Base-by-base conservation (phyloP, 345 rosid species). In the Populus davidiana region DNA sequence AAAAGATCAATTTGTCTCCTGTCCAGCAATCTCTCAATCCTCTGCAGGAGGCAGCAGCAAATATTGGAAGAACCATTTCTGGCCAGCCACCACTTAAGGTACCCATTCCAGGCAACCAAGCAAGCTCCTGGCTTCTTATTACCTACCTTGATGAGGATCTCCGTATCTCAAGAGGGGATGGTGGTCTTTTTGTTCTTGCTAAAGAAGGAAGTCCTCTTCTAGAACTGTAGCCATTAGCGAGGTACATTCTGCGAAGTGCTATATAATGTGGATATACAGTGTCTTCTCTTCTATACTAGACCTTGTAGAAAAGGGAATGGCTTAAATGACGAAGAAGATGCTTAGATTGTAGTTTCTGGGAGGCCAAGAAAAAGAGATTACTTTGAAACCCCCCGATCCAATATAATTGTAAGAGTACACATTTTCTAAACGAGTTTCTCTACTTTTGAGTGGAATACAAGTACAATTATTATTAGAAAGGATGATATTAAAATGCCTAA, bases 121-220 rank as follows among this genome's bases (percentile, higher is more conserved):
- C 89, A 73, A 83, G 77, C 68, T 93, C 99, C 1, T 95, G 99
- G 98, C 96, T 95, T 81, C 86, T 95, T 64, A 89, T 83, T 69
- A 91, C 99, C 11, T 95, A 92, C 81, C 98, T 95, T 16, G 99
- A 95, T 67, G 83, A 88, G 56, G 98, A 95, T 86, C 75, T 95
- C 74, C 88, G 93, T 79, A 95, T 95, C 77, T 93, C 98, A 29
- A 91, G 97, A 80, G 99, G 99, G 17, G 99, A 95, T 13, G 98
- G 99, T 38, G 99, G 99, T 64, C 93, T 95, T 54, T 95, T 95
- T 71, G 91, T 95, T 82, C 99, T 95, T 72, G 97, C 80, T 20
- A 92, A 87, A 79, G 92, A 90, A 86, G 98, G 98, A 49, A 90
- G 97, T 81, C 89, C 98, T 86, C 93, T 95, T 79, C 90, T 96